Base-by-base conservation (phyloP, 768 basidiomycete genomes). In the Hebeloma cylindrosporum region DNA sequence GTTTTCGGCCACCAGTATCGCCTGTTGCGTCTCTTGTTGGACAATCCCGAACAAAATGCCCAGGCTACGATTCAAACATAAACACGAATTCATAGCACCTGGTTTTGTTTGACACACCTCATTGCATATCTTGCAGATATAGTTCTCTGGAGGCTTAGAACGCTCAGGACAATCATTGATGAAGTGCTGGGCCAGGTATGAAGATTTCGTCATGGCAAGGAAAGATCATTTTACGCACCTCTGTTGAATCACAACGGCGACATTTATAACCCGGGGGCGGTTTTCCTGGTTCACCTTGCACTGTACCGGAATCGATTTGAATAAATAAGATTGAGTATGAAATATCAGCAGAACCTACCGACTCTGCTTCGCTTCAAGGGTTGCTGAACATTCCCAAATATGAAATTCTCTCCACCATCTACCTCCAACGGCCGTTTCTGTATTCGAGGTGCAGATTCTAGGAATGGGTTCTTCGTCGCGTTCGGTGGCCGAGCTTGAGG, bases 21-120 rank as follows among this genome's bases (percentile, higher is more conserved):
- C 89, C 90, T 3, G 79, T 70, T 17, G 82, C 82, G 53, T 87
- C 75, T 60, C 78, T 79, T 7, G 84, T 83, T 1, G 94, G 93
- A 65, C 93, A 95, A 60, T 95, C 91, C 27, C 88, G 84, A 43
- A 95, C 79, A 56, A 88, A 82, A 62, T 96, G 93, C 22, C 86
- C 92, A 28, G 85, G 73, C 79, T 90, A 53, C 4, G 23, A 27
- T 36, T 13, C 8, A 39, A 45, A 22, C 26, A 51, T 51, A 35
- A 16, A 21, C 25, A 5, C 41, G 20, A 31, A 31, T 38, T n/a
- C 18, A 13, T 10, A 39, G 17, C 16, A 50, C 33, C 5, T 18
- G 11, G 22, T 14, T n/a, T 16, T 1, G 11, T 8, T 5, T 11
- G 16, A 36, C 44, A 46, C 46, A 87, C 88, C 30, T 73, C 78